phyloP scores from a whole-genome alignment of 202 grass and related monocot species.

The Schoenoplectus tabernaemontani region DNA sequence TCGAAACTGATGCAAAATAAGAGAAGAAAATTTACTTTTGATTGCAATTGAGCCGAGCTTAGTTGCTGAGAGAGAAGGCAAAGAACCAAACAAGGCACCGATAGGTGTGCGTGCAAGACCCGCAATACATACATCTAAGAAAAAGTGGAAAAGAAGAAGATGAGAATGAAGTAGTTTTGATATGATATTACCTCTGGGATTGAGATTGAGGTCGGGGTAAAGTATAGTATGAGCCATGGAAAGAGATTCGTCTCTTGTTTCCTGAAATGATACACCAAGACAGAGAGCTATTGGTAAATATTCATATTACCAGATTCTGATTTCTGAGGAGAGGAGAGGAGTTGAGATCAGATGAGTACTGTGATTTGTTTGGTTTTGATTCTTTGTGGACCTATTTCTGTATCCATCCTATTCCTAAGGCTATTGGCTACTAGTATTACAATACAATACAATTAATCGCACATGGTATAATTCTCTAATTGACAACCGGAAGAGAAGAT shows the following conservation, averaged over 20 bases:
- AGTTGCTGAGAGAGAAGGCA: conserved; percentile 76
- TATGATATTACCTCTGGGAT: conserved; percentile 30
- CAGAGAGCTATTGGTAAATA: no score
- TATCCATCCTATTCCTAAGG: no score
- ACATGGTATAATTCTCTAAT: no score
- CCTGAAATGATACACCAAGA: not conserved
- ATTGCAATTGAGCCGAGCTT: conserved; percentile 76
- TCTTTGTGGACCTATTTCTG: no score
- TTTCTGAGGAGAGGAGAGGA: no score
- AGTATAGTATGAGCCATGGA: conserved; percentile 14
- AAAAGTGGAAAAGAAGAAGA: not conserved
- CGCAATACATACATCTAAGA: conserved; percentile 57
- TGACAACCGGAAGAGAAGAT: no score
- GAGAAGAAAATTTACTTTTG: conserved; percentile 31
- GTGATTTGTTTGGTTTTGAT: no score
- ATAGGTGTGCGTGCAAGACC: conserved; percentile 83
- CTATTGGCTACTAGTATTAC: no score
- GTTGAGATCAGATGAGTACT: no score
- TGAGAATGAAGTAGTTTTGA: not conserved
- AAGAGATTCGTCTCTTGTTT: not conserved
- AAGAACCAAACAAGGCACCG: conserved; percentile 61
- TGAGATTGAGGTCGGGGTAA: conserved; percentile 25
- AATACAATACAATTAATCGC: no score
- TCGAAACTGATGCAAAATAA: no score
- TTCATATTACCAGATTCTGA: no score